Percentiles rank a stretch among this genome's conserved stretches.
These are phyloP conservation scores for Solanum gracilifrons DNA, from an alignment of 257 asterid genomes.

Conservation along the genomic window DNA sequence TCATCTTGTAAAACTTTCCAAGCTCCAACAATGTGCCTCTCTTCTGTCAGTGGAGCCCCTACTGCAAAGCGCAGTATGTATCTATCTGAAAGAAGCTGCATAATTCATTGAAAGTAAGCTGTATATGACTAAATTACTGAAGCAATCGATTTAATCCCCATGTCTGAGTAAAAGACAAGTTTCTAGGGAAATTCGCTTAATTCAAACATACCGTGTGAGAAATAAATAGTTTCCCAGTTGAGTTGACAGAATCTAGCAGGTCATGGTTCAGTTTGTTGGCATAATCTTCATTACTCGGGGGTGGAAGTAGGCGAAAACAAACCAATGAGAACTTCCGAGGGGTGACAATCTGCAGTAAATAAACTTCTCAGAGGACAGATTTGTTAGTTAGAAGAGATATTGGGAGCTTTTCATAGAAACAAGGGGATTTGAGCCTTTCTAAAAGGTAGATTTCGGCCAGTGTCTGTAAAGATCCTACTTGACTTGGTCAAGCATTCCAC, in stretches of 20 bases:
- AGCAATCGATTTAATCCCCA: neutral
- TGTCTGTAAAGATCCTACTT: neutral
- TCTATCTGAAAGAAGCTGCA: slow-evolving; percentile 53
- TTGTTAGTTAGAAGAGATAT: neutral
- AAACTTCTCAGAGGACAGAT: neutral
- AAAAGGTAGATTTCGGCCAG: neutral
- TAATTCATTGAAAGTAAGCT: neutral
- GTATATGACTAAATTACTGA: neutral
- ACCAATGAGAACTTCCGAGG: slow-evolving; percentile 71
- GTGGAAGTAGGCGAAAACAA: slow-evolving; percentile 63
- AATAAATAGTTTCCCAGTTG: slow-evolving; percentile 71
- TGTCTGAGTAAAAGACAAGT: neutral
- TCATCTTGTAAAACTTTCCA: slow-evolving; percentile 63
- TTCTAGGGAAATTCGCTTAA: neutral
- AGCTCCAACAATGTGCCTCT: slow-evolving; percentile 61
- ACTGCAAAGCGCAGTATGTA: slow-evolving; percentile 57
- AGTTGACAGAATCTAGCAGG: slow-evolving; percentile 65
- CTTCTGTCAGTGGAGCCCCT: slow-evolving; percentile 85
- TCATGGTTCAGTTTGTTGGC: slow-evolving; percentile 52
- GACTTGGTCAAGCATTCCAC: neutral
- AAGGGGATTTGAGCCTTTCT: neutral
- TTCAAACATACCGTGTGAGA: slow-evolving; percentile 71
- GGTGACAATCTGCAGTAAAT: slow-evolving; percentile 47
- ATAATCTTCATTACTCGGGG: slow-evolving; percentile 21
- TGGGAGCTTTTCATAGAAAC: neutral